These are phyloP conservation scores for Meyerozyma carpophila DNA, from an alignment of 1,139 yeast genomes.

Conservation along the genomic window DNA sequence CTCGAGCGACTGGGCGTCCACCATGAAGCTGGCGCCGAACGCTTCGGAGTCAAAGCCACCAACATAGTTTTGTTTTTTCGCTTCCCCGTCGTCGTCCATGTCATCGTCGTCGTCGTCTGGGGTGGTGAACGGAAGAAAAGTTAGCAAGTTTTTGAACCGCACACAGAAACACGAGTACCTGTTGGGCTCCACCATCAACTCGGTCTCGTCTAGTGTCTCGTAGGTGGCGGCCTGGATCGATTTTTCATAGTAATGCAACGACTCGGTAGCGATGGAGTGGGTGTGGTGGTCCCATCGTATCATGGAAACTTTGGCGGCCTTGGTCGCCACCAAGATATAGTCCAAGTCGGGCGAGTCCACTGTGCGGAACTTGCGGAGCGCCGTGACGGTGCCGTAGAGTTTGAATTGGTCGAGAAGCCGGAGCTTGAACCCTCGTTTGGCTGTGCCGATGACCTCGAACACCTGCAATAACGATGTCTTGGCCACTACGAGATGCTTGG, in stretches of 20 bases:
- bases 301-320: slow-evolving; percentile 72
- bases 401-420: slow-evolving; percentile 61
- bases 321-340: slow-evolving; percentile 62
- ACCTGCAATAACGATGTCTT: slow-evolving; percentile 72
- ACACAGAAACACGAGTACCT: slow-evolving; percentile 56
- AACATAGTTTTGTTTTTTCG: slow-evolving; percentile 1
- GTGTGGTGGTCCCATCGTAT: slow-evolving; percentile 61
- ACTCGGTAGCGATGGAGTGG: slow-evolving; percentile 58
- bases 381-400: slow-evolving; percentile 66
- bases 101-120: slow-evolving; percentile 42
- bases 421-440: slow-evolving; percentile 24
- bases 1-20: slow-evolving; percentile 55
- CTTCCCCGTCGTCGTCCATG: slow-evolving; percentile 28
- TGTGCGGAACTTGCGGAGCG: slow-evolving; percentile 49
- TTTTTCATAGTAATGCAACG: slow-evolving; percentile 84
- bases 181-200: slow-evolving; percentile 61
- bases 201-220: slow-evolving; percentile 41
- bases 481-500: slow-evolving; percentile 59
- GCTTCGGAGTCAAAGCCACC: slow-evolving; percentile 4
- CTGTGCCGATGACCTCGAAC: slow-evolving; percentile 35
- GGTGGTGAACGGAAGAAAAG: slow-evolving; percentile 62
- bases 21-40: slow-evolving; percentile 50
- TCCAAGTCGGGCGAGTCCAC: slow-evolving; percentile 48
- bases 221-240: slow-evolving; percentile 49
- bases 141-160: slow-evolving; percentile 65